A percentile compares a stretch with the other conserved stretches of the same genome.
phyloP scores from a whole-genome alignment of 1,139 yeast genomes.

The Yamadazyma aaseri region DNA sequence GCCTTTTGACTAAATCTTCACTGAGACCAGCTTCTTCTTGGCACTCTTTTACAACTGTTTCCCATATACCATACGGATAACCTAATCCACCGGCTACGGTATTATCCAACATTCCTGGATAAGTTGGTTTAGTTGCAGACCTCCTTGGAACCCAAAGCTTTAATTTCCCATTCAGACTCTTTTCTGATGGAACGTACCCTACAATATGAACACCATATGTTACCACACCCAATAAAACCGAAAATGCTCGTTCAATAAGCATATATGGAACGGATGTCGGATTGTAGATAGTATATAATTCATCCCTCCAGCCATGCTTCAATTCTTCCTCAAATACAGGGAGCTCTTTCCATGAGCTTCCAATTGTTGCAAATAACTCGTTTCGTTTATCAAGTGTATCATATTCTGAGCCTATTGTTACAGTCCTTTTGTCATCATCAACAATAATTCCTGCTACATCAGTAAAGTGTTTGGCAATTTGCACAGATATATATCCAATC shows the following conservation, averaged over 20 bases:
- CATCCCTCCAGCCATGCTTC: constrained; percentile 81
- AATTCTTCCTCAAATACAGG: constrained; percentile 42
- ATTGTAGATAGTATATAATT: constrained; percentile 69
- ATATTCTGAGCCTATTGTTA: constrained; percentile 36
- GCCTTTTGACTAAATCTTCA: constrained; percentile 45
- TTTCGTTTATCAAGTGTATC: constrained; percentile 50
- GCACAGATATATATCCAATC: constrained; percentile 54
- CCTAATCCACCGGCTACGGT: constrained; percentile 96
- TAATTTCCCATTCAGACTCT: constrained; percentile 39
- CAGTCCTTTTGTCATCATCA: constrained; percentile 24
- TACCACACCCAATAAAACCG: constrained; percentile 78
- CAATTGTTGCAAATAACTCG: constrained; percentile 43
- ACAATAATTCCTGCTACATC: constrained; percentile 32
- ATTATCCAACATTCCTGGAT: constrained; percentile 88
- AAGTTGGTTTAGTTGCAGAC: constrained; percentile 74
- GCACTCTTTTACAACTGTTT: constrained; percentile 83
- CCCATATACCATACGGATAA: constrained; percentile 69
- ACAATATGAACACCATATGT: constrained; percentile 89
- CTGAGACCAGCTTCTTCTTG: constrained; percentile 86
- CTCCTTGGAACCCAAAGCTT: constrained; percentile 87
- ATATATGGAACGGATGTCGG: constrained; percentile 58
- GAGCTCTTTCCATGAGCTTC: constrained; percentile 38
- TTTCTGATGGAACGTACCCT: constrained; percentile 59
- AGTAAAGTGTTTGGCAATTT: constrained; percentile 41
- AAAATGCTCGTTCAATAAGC: constrained; percentile 73